Base-by-base conservation (phyloP, 2,329 filamentous ascomycete species). In the Capronia coronata region DNA sequence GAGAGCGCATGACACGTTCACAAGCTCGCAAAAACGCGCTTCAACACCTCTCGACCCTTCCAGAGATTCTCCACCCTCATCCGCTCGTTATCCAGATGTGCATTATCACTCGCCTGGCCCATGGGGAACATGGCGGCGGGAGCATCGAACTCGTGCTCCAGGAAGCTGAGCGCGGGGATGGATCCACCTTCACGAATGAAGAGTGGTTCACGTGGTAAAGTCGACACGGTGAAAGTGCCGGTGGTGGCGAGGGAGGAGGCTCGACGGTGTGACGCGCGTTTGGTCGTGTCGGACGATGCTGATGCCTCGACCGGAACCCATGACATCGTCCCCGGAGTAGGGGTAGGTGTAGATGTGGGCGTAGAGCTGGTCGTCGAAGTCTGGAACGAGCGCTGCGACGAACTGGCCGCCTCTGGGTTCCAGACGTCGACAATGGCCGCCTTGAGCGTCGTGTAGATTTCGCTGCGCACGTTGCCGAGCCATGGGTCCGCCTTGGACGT, bases 181-280 rank as follows among this genome's bases (percentile, higher is more conserved):
- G 86, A 94, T 3, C 93, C 93, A 10, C 93, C 93, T 68, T 98
- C 93, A 8, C 93, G 80, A 59, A 98, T 98, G 65, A 94, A 97
- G 2, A 98, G 51, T 9, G 59, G 60, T 35, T 58, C 55, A 16
- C 55, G 53, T 2, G 59, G 59, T 1, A 54, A 45, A 14, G 52
- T 58, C 4, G 48, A 42, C 2, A 48, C 19, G 6, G 59, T 58
- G 46, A 58, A 61, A 10, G 52, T 58, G 14, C 59, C 59, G 3
- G 51, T 44, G 30, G 62, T 61, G 9, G 65, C 64, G 16, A 71
- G 62, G 1, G 66, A 71, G 3, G 69, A 71, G 3, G 69, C 70
- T 2, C 59, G 53, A 21, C 59, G 53, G 21, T 59, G 55, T 11
- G 55, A 47, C 2, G 58, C n/a, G n/a, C 49, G 53, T 13, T 30